phyloP scores from a whole-genome alignment of 2,329 filamentous ascomycete genomes.

The Metarhizium brunneum region DNA sequence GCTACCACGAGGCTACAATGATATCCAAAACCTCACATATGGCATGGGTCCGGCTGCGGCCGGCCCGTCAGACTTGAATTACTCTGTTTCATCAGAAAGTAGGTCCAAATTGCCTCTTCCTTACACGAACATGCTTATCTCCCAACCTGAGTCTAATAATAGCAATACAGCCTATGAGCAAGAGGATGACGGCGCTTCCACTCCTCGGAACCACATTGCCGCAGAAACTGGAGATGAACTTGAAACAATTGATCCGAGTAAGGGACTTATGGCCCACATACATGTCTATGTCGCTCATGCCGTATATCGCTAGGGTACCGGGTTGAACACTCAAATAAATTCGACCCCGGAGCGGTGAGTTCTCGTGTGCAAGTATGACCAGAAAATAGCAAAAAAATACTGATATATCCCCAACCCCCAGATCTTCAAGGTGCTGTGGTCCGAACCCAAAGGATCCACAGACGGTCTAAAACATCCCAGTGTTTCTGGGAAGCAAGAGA shows the following conservation, averaged over 20 bases:
- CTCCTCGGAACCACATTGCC: not conserved
- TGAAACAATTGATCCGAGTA: slow-evolving; percentile 28
- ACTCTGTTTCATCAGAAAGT: not conserved
- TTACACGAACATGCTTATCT: not conserved
- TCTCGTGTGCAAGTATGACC: no score
- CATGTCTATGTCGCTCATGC: not conserved
- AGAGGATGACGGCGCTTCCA: slow-evolving; percentile 3
- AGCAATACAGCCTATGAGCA: slow-evolving; percentile 1
- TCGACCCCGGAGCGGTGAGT: slow-evolving; percentile 32
- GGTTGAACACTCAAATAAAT: slow-evolving; percentile 28
- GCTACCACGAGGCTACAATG: not conserved
- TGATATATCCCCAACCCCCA: slow-evolving; percentile 12
- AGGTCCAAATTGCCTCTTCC: not conserved
- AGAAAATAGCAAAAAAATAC: not conserved
- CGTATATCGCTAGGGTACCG: slow-evolving; percentile 23
- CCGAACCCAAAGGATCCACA: slow-evolving; percentile 36
- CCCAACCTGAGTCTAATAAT: not conserved
- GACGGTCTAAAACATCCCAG: slow-evolving; percentile 18
- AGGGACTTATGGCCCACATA: slow-evolving; percentile 5
- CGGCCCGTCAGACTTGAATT: not conserved
- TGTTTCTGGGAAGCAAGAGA: slow-evolving; percentile 23
- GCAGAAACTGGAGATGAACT: slow-evolving; percentile 1
- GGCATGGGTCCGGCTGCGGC: not conserved
- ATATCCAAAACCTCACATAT: not conserved
- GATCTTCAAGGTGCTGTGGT: slow-evolving; percentile 49